Base-by-base conservation (phyloP, 441 rosid genomes). In the Erodium chrysanthum region DNA sequence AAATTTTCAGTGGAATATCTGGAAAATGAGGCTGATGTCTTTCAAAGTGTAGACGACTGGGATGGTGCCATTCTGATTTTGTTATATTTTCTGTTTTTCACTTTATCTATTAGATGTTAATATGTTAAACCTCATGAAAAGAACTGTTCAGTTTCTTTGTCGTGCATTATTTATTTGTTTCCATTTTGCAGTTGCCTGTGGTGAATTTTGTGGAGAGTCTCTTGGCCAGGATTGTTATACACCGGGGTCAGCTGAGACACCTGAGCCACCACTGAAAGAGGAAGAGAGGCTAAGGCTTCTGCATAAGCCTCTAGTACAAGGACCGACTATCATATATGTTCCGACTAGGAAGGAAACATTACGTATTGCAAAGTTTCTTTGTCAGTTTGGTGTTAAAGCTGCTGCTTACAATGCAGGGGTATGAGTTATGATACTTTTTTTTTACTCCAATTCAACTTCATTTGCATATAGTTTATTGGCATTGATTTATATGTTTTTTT, bases 361-460 rank as follows among this genome's bases (percentile, higher is more conserved):
- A 76, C 74, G 75, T 75, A 83, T 90, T 56, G 85, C 96, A 5
- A 82, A 85, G 68, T 84, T 74, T 78, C 90, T 92, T 46, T 84
- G 84, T 76, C 73, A 75, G 42, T 76, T 33, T 68, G 96, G 93
- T 22, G 84, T 90, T 70, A 87, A 83, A 73, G 96, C 96, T 78
- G 96, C 98, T 73, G 96, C 96, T 77, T 90, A 88, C 72, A 86
- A 90, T 82, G 96, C 98, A 61, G 74, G 77, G 75, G 96, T 90
- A 87, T 73, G 81, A 60, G 63, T 59, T 31, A 50, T 1, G 17
- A 5, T 50, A 17, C 14, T 7, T 56, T 27, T 64, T 1, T 22
- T 0, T 23, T 48, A 17, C 60, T 54, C 60, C 60, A 54, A 54
- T 7, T 54, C 60, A 54, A 17, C 10, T 54, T 54, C 22, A 17